These are phyloP conservation scores for Austropuccinia psidii DNA, from an alignment of 1,284 basidiomycete genomes.

Conservation along the genomic window DNA sequence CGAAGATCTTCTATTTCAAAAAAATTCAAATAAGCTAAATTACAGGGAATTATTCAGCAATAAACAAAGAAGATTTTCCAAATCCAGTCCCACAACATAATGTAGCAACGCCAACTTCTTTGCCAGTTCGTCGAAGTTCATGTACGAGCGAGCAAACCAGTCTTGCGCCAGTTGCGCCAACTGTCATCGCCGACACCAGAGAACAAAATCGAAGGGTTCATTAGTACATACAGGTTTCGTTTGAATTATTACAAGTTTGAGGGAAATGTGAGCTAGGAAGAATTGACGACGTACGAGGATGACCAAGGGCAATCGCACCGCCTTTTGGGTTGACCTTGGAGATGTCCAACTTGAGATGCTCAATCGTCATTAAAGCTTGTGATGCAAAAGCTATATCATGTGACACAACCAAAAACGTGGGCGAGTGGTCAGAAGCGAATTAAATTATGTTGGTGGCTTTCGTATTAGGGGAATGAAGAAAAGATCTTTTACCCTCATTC, in stretches of 20 bases:
- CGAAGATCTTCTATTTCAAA: no score
- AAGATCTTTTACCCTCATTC: constrained; percentile 44
- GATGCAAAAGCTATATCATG: constrained; percentile 43
- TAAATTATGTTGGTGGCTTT: background rate
- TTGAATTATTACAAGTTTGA: no score
- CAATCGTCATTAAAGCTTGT: constrained; percentile 42
- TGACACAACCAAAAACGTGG: background rate
- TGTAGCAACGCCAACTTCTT: constrained; percentile 43
- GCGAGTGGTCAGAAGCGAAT: no score
- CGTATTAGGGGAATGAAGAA: background rate
- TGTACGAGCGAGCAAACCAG: constrained; percentile 44
- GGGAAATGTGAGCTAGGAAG: no score
- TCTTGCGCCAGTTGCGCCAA: constrained; percentile 45
- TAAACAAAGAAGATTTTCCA: constrained; percentile 43
- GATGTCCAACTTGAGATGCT: constrained; percentile 42
- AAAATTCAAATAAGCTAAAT: no score
- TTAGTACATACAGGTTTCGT: no score
- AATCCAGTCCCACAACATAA: constrained; percentile 46
- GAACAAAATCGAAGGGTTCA: background rate
- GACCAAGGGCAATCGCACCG: constrained; percentile 46
- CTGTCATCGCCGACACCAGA: no score
- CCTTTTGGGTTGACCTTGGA: constrained; percentile 45
- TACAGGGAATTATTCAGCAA: constrained; percentile 45
- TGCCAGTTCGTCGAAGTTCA: constrained; percentile 43
- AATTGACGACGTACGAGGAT: constrained; percentile 39